phyloP scores from a whole-genome alignment of 75 land plant species.

The Pseudotsuga menziesii region DNA sequence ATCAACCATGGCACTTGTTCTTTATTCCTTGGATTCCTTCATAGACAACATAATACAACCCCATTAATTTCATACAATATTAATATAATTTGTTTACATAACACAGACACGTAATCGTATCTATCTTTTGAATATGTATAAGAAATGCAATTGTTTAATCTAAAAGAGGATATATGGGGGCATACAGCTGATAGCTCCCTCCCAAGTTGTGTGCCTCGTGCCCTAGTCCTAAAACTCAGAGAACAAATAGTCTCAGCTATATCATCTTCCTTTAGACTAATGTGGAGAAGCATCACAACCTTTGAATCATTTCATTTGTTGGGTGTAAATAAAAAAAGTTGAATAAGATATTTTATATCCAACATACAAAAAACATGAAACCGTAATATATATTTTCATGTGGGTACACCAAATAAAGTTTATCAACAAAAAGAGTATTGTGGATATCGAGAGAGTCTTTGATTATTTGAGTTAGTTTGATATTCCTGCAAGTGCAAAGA shows the following conservation, averaged over 20 bases:
- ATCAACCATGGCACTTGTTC: constrained; percentile 31
- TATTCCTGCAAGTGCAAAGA: constrained; percentile 56
- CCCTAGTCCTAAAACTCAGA: constrained; percentile 62
- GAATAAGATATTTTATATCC: not conserved
- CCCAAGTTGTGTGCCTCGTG: constrained; percentile 49
- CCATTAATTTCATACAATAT: not conserved
- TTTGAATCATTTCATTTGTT: constrained; percentile 82
- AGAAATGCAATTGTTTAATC: not conserved
- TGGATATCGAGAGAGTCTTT: constrained; percentile 68
- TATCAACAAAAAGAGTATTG: constrained; percentile 1
- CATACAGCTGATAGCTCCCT: constrained; percentile 48
- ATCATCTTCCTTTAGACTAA: constrained; percentile 70
- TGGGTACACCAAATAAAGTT: not conserved
- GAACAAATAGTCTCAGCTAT: constrained; percentile 74
- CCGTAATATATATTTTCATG: not conserved
- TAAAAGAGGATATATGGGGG: not conserved
- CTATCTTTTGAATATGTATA: not conserved
- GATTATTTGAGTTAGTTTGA: constrained; percentile 92
- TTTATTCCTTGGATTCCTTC: constrained; percentile 48
- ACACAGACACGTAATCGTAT: not conserved
- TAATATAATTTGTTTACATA: not conserved
- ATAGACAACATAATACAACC: not conserved
- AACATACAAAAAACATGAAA: not conserved
- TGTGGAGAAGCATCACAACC: constrained; percentile 78
- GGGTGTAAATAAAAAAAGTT: not conserved